Conservation (phyloP, 176 grass and related monocot genomes). For the Elaeis guineensis region DNA sequence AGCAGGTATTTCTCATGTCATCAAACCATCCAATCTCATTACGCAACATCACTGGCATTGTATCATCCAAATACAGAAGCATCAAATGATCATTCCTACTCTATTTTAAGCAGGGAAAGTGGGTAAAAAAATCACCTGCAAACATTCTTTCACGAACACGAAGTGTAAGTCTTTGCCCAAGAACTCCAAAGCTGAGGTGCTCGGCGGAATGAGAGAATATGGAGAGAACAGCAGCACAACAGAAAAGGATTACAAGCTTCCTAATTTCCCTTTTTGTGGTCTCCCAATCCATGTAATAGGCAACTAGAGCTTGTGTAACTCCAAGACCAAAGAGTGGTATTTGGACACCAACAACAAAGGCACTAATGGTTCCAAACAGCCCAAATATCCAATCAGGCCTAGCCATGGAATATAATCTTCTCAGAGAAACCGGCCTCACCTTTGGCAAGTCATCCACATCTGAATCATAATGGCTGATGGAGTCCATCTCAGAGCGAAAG, state of each 20-base stretch:
- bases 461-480: constrained; percentile 34
- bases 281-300: constrained; percentile 99
- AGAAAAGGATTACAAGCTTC: constrained; percentile 77
- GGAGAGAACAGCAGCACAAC: constrained; percentile 54
- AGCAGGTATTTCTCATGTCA: constrained; percentile 53
- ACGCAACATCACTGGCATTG: constrained; percentile 44
- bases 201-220: constrained; percentile 65
- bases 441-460: constrained; percentile 41
- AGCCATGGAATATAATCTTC: constrained; percentile 79
- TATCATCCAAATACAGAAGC: no score
- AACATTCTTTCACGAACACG: constrained; percentile 85
- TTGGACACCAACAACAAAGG: constrained; percentile 71
- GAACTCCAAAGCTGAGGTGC: constrained; percentile 94
- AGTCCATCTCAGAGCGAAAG: constrained; percentile 88
- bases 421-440: constrained; percentile 61
- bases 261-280: constrained; percentile 68
- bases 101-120: not conserved
- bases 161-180: constrained; percentile 91
- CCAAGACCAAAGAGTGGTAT: constrained; percentile 89
- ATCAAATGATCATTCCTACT: no score
- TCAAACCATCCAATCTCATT: constrained; percentile 97
- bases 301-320: constrained; percentile 79
- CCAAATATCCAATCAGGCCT: constrained; percentile 77
- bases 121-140: constrained; percentile 13
- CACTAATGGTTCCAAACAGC: constrained; percentile 57